Evolutionary conservation across 2,329 filamentous ascomycete species (phyloP), one percentile per base, ranked within the genome.

Genomic region (Diplodia sapinea): DNA sequence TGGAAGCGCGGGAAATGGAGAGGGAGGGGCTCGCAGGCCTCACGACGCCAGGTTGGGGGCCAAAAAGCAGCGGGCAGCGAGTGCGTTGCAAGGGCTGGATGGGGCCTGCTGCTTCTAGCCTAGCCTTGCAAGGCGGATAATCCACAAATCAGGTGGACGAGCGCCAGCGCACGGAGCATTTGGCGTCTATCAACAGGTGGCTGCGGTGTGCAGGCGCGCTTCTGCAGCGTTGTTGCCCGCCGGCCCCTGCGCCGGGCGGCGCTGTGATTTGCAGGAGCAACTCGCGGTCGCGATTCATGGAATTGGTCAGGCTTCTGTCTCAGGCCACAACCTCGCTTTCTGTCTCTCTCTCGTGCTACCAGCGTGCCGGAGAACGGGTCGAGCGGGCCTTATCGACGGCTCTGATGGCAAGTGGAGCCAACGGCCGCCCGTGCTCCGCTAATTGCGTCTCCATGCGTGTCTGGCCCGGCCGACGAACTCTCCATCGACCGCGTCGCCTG

Each of bases 321-420:
- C 59, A 63, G 59, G 47, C 59, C 59, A 63, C 59, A 40, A 36
- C 26, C 31, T 62, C 57, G 57, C 57, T n/a, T 62, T 62, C 57
- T 49, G 33, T 59, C 43, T 62, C 43, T 49, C 57, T 40, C 43
- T 49, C 57, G n/a, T 43, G 9, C 36, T 31, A 26, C 57, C 47
- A 50, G 17, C 57, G 57, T 20, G 59, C 59, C 59, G 43, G 59
- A n/a, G 29, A 51, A 63, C 59, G 59, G 59, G 29, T 50, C 59
- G 59, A 63, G 59, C 59, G 59, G 47, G 59, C 59, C 59, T 63
- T 63, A 63, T 63, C 59, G 59, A 63, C 59, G 59, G 59, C 59
- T 63, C 29, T 38, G 29, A 51, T 33, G 59, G 59, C 59, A 63
- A 63, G 59, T 63, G 59, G 59, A 59, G 59, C 59, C 59, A 51